Evolutionary conservation across 2,329 filamentous ascomycete genomes (phyloP).

Genomic region (Sporothrix mexicana): DNA sequence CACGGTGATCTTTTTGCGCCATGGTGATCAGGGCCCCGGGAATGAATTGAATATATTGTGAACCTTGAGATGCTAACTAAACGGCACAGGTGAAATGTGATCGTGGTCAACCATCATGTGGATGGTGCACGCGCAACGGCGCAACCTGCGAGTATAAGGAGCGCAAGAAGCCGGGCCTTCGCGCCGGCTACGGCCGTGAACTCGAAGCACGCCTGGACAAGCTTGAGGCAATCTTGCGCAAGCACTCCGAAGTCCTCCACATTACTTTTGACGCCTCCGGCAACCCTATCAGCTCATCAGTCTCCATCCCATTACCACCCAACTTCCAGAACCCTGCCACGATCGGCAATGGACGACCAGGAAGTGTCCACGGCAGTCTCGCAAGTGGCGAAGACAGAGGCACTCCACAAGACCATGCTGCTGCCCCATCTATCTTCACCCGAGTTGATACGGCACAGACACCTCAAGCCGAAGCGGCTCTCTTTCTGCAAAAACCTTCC

Average conservation of each 20-base stretch:
- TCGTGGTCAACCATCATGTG: slow-evolving; percentile 73
- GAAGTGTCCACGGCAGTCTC: slow-evolving; percentile 56
- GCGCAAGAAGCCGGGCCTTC: slow-evolving; percentile 68
- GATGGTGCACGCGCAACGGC: slow-evolving; percentile 70
- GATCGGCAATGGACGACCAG: slow-evolving; percentile 40
- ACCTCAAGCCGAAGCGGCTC: slow-evolving; percentile 62
- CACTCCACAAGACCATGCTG: slow-evolving; percentile 56
- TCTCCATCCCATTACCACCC: background rate
- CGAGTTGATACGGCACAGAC: slow-evolving; percentile 56
- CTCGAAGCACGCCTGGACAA: slow-evolving; percentile 74
- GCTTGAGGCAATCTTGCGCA: slow-evolving; percentile 68
- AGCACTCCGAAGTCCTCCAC: slow-evolving; percentile 71
- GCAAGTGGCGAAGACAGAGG: slow-evolving; percentile 59
- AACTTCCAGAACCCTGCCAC: background rate
- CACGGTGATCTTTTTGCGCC: background rate
- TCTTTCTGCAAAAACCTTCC: slow-evolving; percentile 67
- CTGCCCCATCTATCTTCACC: slow-evolving; percentile 52
- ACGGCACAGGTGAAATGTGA: slow-evolving; percentile 70
- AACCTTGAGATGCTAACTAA: background rate
- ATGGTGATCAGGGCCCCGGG: background rate
- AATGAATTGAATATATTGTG: background rate
- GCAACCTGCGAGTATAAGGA: slow-evolving; percentile 71
- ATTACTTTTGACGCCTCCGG: slow-evolving; percentile 54
- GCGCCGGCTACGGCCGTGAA: slow-evolving; percentile 73
- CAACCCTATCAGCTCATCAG: slow-evolving; percentile 42